Base-by-base conservation (phyloP, 345 rosid genomes). In the Noccaea bulbosa region DNA sequence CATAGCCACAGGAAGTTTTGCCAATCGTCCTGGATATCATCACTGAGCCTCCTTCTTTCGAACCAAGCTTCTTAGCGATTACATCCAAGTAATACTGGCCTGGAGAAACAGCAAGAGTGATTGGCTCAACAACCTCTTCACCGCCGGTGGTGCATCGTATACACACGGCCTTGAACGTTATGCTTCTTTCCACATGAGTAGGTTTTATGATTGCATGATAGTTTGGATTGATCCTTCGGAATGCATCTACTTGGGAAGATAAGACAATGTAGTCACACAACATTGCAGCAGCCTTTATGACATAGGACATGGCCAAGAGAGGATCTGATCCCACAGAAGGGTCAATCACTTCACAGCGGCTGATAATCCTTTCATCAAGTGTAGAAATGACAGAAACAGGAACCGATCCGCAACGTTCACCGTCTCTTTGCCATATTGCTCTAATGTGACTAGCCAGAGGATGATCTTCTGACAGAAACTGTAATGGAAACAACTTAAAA, bases 401-500 rank as follows among this genome's bases (percentile, higher is more conserved):
- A 65, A 90, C 65, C 38, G 80, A 77, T 35, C 91, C 89, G 17
- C 46, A 68, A 77, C 73, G 81, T 54, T 83, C 82, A 48, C 87
- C 86, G 27, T 76, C 76, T 70, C 86, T 87, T 76, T 43, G 65
- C 53, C 83, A 81, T 67, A 88, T 67, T 44, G 87, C 95, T 79
- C 79, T 84, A 38, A 90, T 69, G 84, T 90, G 98, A 71, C 88
- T 78, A 44, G 85, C 77, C 67, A 93, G 67, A 6, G 98, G 98
- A 77, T 85, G 92, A 77, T 47, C 60, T 56, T 77, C 73, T 69
- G 82, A 83, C 44, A 87, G 84, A 81, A 90, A 90, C 97, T 90
- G 61, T 15, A 71, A 52, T 54, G 47, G 54, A 17, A 69, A 63
- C 35, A 65, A 49, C 30, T n/a, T n/a, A n/a, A n/a, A n/a, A 6